Base-by-base conservation (phyloP, 805 yeast genomes). In the Saccharomyces mikatae region DNA sequence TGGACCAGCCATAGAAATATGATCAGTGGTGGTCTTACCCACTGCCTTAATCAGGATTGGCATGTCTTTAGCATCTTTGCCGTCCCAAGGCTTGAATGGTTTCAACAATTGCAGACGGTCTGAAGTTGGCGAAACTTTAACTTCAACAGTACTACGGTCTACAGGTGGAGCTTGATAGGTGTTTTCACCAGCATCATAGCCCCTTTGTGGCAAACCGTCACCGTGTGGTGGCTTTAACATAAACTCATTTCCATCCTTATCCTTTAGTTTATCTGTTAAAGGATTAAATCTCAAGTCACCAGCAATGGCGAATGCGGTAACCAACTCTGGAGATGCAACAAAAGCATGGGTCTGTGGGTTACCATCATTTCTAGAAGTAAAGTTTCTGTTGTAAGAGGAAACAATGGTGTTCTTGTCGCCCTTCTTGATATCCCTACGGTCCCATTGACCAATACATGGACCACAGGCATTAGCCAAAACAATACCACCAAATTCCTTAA, bases 361-460 rank as follows among this genome's bases (percentile, higher is more conserved):
- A 77, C 97, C 96, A 76, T 91, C 98, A 74, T 91, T 91, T 84
- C 98, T 88, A 61, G 97, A 85, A 65, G 96, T 87, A 82, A 92
- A 92, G 78, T 92, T 92, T 82, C 98, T 88, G 87, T 92, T 92
- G 85, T 88, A 92, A 58, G 97, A 89, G 46, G 97, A 88, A 68
- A 92, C 92, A 74, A 92, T 92, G 66, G 97, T 92, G 82, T 92
- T 92, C 77, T 89, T 87, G 74, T 88, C 96, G 72, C 91, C 94
- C 80, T 88, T 89, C 79, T 88, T 84, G 47, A 87, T 80, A 69
- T 88, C 96, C 60, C 80, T 79, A 78, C 98, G 87, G 72, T 94
- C 97, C 99, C 99, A 92, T 79, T 92, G 99, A 56, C 99, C 99
- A 70, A 92, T 92, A 78, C 99, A 92, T 67, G 98, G 99, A 63